Evolutionary conservation across 805 yeast genomes (phyloP), one percentile per base, ranked within the genome.

Genomic region (Saccharomycopsis malanga): DNA sequence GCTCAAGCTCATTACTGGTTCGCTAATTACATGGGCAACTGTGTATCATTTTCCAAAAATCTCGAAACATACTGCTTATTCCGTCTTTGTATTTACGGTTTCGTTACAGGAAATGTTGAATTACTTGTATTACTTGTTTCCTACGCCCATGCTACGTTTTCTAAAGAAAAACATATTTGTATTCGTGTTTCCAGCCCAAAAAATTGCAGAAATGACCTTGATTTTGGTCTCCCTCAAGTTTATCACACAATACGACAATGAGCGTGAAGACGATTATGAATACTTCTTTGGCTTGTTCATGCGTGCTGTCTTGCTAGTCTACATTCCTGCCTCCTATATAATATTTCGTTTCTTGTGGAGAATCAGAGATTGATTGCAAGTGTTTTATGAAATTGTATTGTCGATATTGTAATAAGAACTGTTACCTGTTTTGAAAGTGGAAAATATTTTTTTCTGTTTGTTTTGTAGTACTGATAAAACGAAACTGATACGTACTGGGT

Each of bases 31-130:
- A 12, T 52, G 52, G 49, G 48, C 36, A 7, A 39, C 49, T 14
- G 38, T 52, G n/a, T 49, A 37, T 29, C 50, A 46, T 30, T 45
- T 45, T 30, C 53, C 53, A 6, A 52, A 52, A 39, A 29, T 52
- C 5, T 29, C 54, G 12, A 52, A 36, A 34, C 53, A 52, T 30
- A 27, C 39, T 6, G 35, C 50, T 2, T 52, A 52, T 39, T 21
- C 42, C 4, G 3, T 49, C 7, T 49, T 37, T 12, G 27, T 52
- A 5, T 45, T 52, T 41, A 14, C 46, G 3, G 46, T 52, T 4
- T 48, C 53, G 2, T 21, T 29, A 2, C 45, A 41, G 20, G 53
- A 52, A 21, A 18, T 43, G 4, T 29, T 42, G 10, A 43, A 32
- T 22, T 49, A 49, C 32, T 20, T 52, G 14, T 40, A 29, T 18